These are phyloP conservation scores for Fusarium scirpi DNA, from an alignment of 2,329 filamentous ascomycete genomes.

Conservation along the genomic window DNA sequence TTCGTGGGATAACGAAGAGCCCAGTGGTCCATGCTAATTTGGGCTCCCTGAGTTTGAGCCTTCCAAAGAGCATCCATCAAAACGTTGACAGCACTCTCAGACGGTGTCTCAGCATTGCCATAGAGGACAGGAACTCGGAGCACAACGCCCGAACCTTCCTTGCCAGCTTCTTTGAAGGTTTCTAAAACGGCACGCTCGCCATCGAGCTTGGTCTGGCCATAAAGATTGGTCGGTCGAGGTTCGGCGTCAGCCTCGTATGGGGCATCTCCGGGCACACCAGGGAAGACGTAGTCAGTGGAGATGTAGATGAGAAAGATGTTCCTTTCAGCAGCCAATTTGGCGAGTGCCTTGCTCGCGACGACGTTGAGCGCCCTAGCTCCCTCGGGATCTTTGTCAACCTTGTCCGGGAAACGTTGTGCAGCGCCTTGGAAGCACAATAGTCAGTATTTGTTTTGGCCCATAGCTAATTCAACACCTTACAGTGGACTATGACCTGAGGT, in stretches of 20 bases:
- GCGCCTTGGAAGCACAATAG: constrained; percentile 68
- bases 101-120: constrained; percentile 75
- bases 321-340: constrained; percentile 71
- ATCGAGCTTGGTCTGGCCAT: constrained; percentile 71
- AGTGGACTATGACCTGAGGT: constrained; percentile 84
- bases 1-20: constrained; percentile 87
- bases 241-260: constrained; percentile 77
- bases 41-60: constrained; percentile 71
- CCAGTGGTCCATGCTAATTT: constrained; percentile 87
- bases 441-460: constrained; percentile 27
- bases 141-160: constrained; percentile 71
- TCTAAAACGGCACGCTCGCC: constrained; percentile 75
- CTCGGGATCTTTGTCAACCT: constrained; percentile 82
- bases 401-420: constrained; percentile 88
- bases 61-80: constrained; percentile 83
- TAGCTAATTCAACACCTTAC: constrained; percentile 60
- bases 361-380: constrained; percentile 81
- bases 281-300: constrained; percentile 85
- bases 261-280: constrained; percentile 80
- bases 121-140: constrained; percentile 88
- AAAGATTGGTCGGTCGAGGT: constrained; percentile 81
- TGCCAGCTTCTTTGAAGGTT: constrained; percentile 62
- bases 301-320: constrained; percentile 79
- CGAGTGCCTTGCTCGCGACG: constrained; percentile 74
- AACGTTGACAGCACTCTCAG: constrained; percentile 86